Conservation (phyloP, 163 green algal genomes). For the Scenedesmus sp. region DNA sequence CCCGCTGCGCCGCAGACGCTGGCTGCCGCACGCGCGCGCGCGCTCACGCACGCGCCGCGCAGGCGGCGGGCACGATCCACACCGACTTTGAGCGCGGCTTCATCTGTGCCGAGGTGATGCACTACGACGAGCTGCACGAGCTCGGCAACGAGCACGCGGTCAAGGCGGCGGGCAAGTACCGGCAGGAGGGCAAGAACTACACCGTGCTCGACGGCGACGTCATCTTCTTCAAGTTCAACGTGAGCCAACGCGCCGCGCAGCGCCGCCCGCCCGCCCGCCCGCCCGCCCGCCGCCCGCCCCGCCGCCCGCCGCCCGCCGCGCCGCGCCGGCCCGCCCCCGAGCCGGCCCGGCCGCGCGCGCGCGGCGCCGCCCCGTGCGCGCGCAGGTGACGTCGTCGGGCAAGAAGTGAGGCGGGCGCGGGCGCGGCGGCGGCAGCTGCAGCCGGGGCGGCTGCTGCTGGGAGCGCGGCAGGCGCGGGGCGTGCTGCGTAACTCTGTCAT, state of each 20-base stretch:
- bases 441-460: too few species aligned
- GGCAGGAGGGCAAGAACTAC: slow-evolving; percentile 98
- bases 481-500: too few species aligned
- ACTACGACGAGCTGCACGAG: slow-evolving; percentile 89
- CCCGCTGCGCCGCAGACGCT: not conserved
- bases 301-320: too few species aligned
- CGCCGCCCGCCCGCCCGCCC: too few species aligned
- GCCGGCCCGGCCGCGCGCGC: not conserved
- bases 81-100: slow-evolving; percentile 95
- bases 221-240: slow-evolving; percentile 71
- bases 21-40: too few species aligned
- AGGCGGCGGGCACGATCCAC: slow-evolving; percentile 85
- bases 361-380: not conserved
- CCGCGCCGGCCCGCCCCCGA: not conserved
- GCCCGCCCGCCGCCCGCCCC: not conserved
- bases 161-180: slow-evolving; percentile 96
- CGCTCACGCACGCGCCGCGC: slow-evolving; percentile 12
- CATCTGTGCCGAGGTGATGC: slow-evolving; percentile 94
- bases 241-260: not conserved
- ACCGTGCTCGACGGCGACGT: slow-evolving; percentile 85
- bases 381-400: slow-evolving; percentile 22
- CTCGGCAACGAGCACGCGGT: slow-evolving; percentile 81
- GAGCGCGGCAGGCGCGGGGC: too few species aligned
- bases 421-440: too few species aligned
- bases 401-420: slow-evolving; percentile 2